Conservation (phyloP, 2,329 filamentous ascomycete species). For the Aspergillus sp. region DNA sequence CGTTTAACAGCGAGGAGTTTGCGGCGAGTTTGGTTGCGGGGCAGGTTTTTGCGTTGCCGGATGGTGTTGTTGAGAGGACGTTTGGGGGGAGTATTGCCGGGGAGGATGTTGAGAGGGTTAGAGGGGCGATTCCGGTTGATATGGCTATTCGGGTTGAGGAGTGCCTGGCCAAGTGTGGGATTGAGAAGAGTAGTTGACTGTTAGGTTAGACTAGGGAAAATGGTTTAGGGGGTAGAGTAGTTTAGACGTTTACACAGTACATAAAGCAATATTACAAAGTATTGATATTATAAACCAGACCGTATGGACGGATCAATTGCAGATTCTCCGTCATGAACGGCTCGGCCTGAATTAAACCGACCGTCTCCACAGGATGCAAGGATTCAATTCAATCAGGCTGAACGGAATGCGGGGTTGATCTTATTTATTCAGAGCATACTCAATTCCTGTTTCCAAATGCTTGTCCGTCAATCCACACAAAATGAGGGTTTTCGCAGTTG, state of each 20-base stretch:
- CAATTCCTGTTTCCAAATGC: neutral
- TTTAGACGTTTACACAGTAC: no score
- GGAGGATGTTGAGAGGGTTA: conserved; percentile 22
- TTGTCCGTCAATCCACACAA: no score
- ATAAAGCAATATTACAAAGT: no score
- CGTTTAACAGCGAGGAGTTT: conserved; percentile 24
- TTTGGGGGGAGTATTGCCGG: conserved; percentile 23
- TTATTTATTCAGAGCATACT: neutral
- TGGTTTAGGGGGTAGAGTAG: no score
- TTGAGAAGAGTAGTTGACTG: conserved; percentile 13
- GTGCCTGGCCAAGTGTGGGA: conserved; percentile 25
- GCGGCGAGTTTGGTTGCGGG: conserved; percentile 20
- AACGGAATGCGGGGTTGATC: neutral
- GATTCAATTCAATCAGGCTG: no score
- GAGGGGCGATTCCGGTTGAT: conserved; percentile 16
- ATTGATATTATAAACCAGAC: no score
- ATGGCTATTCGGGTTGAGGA: conserved; percentile 23
- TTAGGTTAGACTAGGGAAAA: no score
- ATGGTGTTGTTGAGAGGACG: conserved; percentile 20
- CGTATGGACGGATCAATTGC: no score
- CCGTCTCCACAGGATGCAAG: neutral
- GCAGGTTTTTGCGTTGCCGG: conserved; percentile 19
- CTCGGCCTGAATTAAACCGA: conserved; percentile 2
- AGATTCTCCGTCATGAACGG: neutral
- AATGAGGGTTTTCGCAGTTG: no score